Conservation (phyloP, 202 grass and related monocot species). For the Bolboschoenoplectus hybrid region DNA sequence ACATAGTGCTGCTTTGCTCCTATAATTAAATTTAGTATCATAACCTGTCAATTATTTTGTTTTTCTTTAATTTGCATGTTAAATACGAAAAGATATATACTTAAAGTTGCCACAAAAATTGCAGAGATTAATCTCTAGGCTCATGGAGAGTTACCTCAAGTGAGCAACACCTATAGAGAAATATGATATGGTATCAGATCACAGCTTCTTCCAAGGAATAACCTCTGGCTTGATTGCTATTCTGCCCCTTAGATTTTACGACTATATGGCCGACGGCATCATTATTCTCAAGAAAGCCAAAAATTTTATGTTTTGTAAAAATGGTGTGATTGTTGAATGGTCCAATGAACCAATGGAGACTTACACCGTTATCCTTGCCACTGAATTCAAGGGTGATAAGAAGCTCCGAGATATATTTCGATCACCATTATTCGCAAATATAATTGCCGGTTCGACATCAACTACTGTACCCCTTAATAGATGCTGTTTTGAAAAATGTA, state of each 20-base stretch:
- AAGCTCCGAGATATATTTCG: conserved; percentile 48
- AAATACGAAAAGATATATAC: neutral
- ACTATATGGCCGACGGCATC: conserved; percentile 43
- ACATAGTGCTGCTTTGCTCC: neutral
- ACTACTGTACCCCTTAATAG: conserved; percentile 41
- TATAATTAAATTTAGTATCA: neutral
- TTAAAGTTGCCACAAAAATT: neutral
- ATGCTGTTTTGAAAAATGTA: neutral
- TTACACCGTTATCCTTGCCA: conserved; percentile 53
- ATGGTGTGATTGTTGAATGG: conserved; percentile 42
- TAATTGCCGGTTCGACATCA: conserved; percentile 33
- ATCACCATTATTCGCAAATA: conserved; percentile 36
- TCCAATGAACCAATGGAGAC: conserved; percentile 20
- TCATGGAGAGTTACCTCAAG: conserved; percentile 38
- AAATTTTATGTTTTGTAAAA: conserved; percentile 41
- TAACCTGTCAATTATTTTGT: neutral
- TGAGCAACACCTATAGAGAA: conserved; percentile 41
- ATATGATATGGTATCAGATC: conserved; percentile 50
- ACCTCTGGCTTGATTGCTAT: conserved; percentile 39
- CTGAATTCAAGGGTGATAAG: conserved; percentile 52
- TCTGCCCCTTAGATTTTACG: conserved; percentile 45
- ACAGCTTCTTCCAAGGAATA: conserved; percentile 47
- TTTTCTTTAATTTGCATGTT: neutral
- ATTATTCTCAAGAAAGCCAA: conserved; percentile 48
- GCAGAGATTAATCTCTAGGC: conserved; percentile 43